phyloP scores from a whole-genome alignment of 176 grass and related monocot species.

The barley (Hordeum vulgare) region DNA sequence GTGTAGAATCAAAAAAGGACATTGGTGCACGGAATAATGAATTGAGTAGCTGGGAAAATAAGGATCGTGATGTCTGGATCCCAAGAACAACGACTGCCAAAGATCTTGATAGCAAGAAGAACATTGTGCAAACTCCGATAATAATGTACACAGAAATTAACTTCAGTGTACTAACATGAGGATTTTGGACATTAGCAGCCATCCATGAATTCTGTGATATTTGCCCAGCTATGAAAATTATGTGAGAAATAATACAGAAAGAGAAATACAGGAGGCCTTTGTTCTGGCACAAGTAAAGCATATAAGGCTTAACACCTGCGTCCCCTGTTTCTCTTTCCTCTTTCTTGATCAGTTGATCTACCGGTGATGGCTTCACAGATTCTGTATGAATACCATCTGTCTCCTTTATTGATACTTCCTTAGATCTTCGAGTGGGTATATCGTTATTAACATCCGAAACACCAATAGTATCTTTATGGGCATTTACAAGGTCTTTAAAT shows the following conservation, averaged over 20 bases:
- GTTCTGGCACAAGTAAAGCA: slow-evolving; percentile 59
- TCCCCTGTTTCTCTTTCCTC: slow-evolving; percentile 91
- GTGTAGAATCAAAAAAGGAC: slow-evolving; percentile 92
- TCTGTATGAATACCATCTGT: slow-evolving; percentile 26
- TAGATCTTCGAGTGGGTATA: slow-evolving; percentile 6
- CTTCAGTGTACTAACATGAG: slow-evolving; percentile 49
- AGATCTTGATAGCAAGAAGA: slow-evolving; percentile 63
- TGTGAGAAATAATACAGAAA: slow-evolving; percentile 35
- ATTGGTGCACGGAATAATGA: slow-evolving; percentile 78
- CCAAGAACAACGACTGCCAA: slow-evolving; percentile 52
- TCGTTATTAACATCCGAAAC: slow-evolving; percentile 38
- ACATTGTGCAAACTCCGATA: slow-evolving; percentile 43
- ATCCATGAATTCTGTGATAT: slow-evolving; percentile 94
- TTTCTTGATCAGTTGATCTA: slow-evolving; percentile 69
- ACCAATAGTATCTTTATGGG: slow-evolving; percentile 60
- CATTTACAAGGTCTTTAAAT: slow-evolving; percentile 78
- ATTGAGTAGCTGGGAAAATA: slow-evolving; percentile 72
- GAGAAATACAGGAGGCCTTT: slow-evolving; percentile 65
- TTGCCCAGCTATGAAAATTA: slow-evolving; percentile 60
- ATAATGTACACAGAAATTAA: slow-evolving; percentile 69
- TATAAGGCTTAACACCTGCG: slow-evolving; percentile 68
- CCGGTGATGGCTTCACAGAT: slow-evolving; percentile 12
- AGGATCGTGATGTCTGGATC: slow-evolving; percentile 71
- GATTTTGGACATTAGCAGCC: slow-evolving; percentile 76
- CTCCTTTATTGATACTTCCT: slow-evolving; percentile 31